A percentile compares a stretch with the other conserved stretches of the same genome.
Conservation (phyloP, 495 filamentous ascomycete genomes). For the Parachaetomium inaequale region DNA sequence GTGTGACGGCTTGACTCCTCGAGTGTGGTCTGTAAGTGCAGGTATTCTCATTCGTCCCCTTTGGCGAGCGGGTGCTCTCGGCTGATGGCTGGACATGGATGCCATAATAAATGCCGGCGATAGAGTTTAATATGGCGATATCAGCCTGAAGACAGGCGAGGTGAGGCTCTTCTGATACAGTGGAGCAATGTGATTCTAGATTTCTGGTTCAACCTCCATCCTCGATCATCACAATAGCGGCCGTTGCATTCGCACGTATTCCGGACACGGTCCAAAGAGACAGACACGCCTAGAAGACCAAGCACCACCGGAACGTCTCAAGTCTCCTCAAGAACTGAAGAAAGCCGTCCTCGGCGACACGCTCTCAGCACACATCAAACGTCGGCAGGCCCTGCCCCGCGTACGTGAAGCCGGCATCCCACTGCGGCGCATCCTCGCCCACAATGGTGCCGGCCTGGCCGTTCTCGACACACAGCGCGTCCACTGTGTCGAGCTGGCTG, state of each 20-base stretch:
- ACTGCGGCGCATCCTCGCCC: constrained; percentile 36
- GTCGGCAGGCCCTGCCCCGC: constrained; percentile 31
- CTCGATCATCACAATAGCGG: neutral
- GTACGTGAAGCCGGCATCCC: constrained; percentile 41
- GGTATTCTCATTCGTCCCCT: too few relatives aligned
- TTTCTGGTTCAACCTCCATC: neutral
- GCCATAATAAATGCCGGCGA: neutral
- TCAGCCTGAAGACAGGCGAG: neutral
- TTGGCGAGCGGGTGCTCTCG: neutral
- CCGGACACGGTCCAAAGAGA: neutral
- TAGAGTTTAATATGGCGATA: neutral
- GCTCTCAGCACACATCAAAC: constrained; percentile 38
- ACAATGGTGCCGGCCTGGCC: constrained; percentile 41
- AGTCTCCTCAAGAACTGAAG: neutral
- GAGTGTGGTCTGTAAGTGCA: too few relatives aligned
- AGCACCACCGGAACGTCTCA: neutral
- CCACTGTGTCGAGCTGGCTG: constrained; percentile 37
- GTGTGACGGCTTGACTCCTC: neutral
- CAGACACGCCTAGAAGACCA: neutral
- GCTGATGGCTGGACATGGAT: neutral
- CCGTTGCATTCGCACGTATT: neutral
- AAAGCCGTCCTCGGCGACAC: neutral
- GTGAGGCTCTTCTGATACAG: neutral
- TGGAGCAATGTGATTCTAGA: neutral
- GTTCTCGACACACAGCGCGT: constrained; percentile 36